Conservation (phyloP, 1,284 basidiomycete species). For the Porogramme epimiltina region DNA sequence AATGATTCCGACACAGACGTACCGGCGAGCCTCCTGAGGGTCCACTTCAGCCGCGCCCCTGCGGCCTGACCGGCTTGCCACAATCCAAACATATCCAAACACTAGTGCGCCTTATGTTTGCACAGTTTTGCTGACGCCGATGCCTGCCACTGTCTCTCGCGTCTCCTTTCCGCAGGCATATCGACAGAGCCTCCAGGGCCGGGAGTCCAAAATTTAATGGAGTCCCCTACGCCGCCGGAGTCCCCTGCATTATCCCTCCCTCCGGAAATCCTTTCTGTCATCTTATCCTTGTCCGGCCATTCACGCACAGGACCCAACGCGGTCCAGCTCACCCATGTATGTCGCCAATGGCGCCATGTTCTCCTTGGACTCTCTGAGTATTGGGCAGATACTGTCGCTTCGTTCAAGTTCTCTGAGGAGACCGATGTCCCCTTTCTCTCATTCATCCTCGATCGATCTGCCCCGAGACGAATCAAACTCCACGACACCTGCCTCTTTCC, state of each 20-base stretch:
- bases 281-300: background rate
- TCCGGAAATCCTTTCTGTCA: background rate
- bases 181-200: too few species aligned
- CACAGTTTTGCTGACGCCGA: too few species aligned
- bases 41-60: too few species aligned
- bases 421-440: background rate
- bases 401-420: background rate
- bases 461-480: background rate
- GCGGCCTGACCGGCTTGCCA: too few species aligned
- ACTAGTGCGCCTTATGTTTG: too few species aligned
- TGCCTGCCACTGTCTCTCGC: too few species aligned
- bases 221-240: too few species aligned
- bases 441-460: background rate
- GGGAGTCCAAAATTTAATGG: too few species aligned
- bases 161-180: too few species aligned
- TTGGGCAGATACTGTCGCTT: background rate
- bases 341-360: background rate
- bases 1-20: too few species aligned
- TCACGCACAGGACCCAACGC: background rate
- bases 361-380: background rate
- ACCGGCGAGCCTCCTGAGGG: too few species aligned
- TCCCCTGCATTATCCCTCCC: background rate
- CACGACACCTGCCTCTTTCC: background rate
- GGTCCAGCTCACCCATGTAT: background rate
- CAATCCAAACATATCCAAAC: too few species aligned